phyloP scores from a whole-genome alignment of 2,329 filamentous ascomycete species.

The Berkeleyomyces basicola region DNA sequence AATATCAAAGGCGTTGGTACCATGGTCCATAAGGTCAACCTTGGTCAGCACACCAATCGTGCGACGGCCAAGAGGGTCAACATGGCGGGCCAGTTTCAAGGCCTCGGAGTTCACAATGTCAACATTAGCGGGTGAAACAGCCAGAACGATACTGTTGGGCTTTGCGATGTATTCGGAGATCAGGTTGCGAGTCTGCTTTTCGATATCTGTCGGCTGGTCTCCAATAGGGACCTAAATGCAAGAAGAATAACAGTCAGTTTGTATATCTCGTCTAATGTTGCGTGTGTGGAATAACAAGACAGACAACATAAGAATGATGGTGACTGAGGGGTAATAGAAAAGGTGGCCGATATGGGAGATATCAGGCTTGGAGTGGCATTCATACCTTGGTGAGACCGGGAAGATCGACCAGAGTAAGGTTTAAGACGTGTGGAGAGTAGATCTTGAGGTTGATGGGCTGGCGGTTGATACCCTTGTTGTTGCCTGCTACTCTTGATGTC shows the following conservation, averaged over 20 bases:
- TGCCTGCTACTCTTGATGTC: constrained; percentile 78
- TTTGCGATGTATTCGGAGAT: constrained; percentile 98
- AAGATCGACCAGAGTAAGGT: constrained; percentile 87
- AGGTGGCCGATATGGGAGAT: neutral
- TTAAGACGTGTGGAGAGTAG: constrained; percentile 92
- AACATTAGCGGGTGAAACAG: constrained; percentile 92
- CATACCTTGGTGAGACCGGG: constrained; percentile 84
- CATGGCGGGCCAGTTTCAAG: constrained; percentile 88
- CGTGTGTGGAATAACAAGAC: neutral
- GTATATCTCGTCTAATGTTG: neutral
- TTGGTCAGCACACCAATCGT: constrained; percentile 97
- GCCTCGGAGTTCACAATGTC: constrained; percentile 98
- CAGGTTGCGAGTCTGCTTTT: constrained; percentile 92
- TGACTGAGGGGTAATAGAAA: neutral
- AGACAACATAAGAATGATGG: neutral
- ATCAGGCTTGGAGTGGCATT: neutral
- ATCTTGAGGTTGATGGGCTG: constrained; percentile 98
- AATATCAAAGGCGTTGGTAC: constrained; percentile 93
- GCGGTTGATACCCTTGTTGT: constrained; percentile 95
- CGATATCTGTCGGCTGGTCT: constrained; percentile 92
- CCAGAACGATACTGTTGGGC: constrained; percentile 93
- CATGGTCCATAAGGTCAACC: constrained; percentile 95
- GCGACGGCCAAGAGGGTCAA: constrained; percentile 81
- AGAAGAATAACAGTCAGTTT: constrained; percentile 7
- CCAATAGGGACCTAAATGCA: constrained; percentile 70